phyloP scores from a whole-genome alignment of 768 basidiomycete genomes.

The Leucocoprinus sp. region DNA sequence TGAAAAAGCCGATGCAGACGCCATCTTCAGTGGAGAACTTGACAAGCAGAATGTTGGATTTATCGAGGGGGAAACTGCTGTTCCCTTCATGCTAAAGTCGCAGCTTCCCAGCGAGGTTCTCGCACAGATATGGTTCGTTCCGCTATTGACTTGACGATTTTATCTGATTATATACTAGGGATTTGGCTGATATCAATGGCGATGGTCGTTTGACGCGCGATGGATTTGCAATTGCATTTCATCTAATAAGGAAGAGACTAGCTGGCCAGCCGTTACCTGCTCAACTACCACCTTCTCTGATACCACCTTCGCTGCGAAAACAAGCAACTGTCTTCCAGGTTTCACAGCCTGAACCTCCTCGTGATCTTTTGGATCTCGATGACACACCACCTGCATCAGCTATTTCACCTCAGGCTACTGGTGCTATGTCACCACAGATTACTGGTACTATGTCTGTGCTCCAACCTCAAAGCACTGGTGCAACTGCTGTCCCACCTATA shows the following conservation, averaged over 20 bases:
- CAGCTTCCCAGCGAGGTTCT: constrained; percentile 73
- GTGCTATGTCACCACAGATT: constrained; percentile 28
- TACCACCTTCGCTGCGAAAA: constrained; percentile 76
- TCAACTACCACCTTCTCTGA: constrained; percentile 58
- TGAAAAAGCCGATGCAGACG: constrained; percentile 75
- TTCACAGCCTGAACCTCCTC: constrained; percentile 37
- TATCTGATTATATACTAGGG: constrained; percentile 44
- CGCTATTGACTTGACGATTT: background rate
- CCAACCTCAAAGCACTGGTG: constrained; percentile 26
- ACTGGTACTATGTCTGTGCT: constrained; percentile 25
- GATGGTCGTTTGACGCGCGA: constrained; percentile 84
- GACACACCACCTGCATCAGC: constrained; percentile 45
- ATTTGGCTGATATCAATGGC: constrained; percentile 83
- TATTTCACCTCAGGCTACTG: constrained; percentile 32
- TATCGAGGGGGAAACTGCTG: constrained; percentile 90
- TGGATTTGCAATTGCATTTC: constrained; percentile 92
- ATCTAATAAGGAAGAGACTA: constrained; percentile 83
- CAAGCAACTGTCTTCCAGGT: constrained; percentile 30
- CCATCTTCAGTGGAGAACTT: constrained; percentile 65
- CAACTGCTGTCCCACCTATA: constrained; percentile 14
- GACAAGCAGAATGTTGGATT: constrained; percentile 69
- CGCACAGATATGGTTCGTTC: constrained; percentile 83
- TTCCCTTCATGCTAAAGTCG: constrained; percentile 92
- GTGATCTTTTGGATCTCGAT: constrained; percentile 44
- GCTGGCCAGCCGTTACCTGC: constrained; percentile 70